phyloP scores from a whole-genome alignment of 2,329 filamentous ascomycete species.

The Fusarium decemcellulare region DNA sequence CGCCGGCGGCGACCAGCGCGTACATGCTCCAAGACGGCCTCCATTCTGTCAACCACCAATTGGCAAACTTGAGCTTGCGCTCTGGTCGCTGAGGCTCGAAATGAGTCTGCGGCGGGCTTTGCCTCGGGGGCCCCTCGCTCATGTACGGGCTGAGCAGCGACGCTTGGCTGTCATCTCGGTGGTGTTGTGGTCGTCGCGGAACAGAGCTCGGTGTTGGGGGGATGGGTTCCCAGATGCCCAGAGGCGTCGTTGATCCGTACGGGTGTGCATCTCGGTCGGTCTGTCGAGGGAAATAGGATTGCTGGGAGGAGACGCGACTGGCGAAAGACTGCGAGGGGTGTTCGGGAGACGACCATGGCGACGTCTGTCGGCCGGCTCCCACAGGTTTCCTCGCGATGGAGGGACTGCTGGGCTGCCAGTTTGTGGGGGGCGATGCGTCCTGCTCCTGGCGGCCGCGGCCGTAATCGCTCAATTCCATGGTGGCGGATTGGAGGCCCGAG shows the following conservation, averaged over 20 bases:
- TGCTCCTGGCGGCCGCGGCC: conserved; percentile 3
- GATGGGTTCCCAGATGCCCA: conserved; percentile 37
- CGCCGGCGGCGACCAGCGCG: conserved; percentile 36
- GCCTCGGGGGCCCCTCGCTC: not conserved
- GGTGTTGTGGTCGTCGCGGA: conserved; percentile 21
- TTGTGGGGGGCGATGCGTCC: conserved; percentile 23
- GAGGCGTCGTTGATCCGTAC: conserved; percentile 31
- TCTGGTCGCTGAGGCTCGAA: not conserved
- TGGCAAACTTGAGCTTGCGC: not conserved
- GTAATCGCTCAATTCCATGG: conserved; percentile 40
- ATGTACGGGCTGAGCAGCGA: conserved; percentile 28
- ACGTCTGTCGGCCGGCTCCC: conserved; percentile 5
- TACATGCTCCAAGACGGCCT: conserved; percentile 46
- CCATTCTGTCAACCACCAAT: conserved; percentile 40
- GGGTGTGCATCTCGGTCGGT: conserved; percentile 15
- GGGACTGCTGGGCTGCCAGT: conserved; percentile 37
- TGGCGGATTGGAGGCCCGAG: conserved; percentile 27
- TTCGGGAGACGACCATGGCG: conserved; percentile 31
- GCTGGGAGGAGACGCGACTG: conserved; percentile 17
- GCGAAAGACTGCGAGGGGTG: conserved; percentile 21
- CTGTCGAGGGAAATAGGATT: conserved; percentile 29
- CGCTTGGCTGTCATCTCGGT: conserved; percentile 34
- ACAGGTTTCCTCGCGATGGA: conserved; percentile 37
- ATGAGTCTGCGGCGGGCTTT: conserved; percentile 2
- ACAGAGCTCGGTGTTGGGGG: conserved; percentile 16